phyloP scores from a whole-genome alignment of 768 basidiomycete genomes.

The Chlorophyllum brunneum region DNA sequence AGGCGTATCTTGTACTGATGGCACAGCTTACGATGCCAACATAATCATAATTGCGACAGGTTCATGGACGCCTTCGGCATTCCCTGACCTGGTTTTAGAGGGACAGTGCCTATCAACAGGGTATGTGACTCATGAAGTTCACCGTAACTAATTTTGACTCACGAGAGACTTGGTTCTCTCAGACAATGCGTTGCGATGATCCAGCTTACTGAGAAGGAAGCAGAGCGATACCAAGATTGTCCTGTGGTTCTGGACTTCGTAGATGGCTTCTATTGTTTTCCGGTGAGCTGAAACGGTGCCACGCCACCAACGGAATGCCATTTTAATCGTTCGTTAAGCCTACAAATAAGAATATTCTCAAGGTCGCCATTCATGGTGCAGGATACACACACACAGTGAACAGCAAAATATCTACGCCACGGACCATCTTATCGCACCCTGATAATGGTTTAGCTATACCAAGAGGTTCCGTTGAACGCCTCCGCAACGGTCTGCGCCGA shows the following conservation, averaged over 20 bases:
- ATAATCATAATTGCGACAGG: constrained; percentile 71
- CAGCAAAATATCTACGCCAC: constrained; percentile 63
- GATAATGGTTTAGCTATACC: constrained; percentile 65
- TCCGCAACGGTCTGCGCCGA: constrained; percentile 48
- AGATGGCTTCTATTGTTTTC: constrained; percentile 80
- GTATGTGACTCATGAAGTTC: constrained; percentile 35
- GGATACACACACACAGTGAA: constrained; percentile 59
- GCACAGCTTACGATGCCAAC: constrained; percentile 49
- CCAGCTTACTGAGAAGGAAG: constrained; percentile 71
- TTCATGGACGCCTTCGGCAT: constrained; percentile 81
- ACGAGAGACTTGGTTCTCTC: constrained; percentile 3
- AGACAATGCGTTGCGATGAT: constrained; percentile 82
- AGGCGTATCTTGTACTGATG: constrained; percentile 64
- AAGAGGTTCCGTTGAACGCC: constrained; percentile 37
- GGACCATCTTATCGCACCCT: constrained; percentile 64
- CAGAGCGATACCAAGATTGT: constrained; percentile 49
- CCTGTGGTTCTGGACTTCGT: constrained; percentile 74
- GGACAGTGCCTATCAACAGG: constrained; percentile 72
- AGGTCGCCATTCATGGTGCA: constrained; percentile 71
- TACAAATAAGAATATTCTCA: constrained; percentile 64
- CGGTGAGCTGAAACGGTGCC: constrained; percentile 41
- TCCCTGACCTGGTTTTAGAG: constrained; percentile 54
- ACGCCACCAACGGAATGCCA: background rate
- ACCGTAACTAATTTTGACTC: background rate
- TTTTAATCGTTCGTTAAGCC: constrained; percentile 55